These are phyloP conservation scores for Phycomyces nitens DNA, from an alignment of 192 early-diverging fungal genomes.

Conservation along the genomic window DNA sequence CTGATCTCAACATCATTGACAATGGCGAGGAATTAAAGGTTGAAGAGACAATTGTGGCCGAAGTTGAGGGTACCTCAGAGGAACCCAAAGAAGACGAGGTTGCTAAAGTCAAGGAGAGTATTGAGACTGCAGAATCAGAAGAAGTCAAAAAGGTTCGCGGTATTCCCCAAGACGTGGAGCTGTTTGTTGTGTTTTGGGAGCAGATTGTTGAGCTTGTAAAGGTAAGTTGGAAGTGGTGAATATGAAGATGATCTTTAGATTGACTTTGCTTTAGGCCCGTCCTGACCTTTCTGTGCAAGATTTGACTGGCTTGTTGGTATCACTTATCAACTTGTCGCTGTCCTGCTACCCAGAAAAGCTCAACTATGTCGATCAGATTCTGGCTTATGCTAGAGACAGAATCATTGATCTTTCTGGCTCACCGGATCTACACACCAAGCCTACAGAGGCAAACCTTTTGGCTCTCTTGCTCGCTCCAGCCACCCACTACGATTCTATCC, in stretches of 20 bases:
- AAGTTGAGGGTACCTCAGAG: slow-evolving; percentile 28
- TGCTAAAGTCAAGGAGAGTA: slow-evolving; percentile 26
- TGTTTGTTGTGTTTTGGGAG: slow-evolving; percentile 98
- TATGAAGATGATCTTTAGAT: too few relatives aligned
- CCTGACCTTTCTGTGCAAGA: slow-evolving; percentile 92
- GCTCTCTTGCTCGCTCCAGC: slow-evolving; percentile 81
- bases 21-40: neutral
- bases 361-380: slow-evolving; percentile 84
- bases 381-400: slow-evolving; percentile 81
- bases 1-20: neutral
- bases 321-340: slow-evolving; percentile 82
- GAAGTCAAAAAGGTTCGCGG: slow-evolving; percentile 54
- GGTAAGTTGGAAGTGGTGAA: slow-evolving; percentile 35
- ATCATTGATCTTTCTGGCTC: slow-evolving; percentile 52
- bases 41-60: slow-evolving; percentile 7
- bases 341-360: slow-evolving; percentile 86
- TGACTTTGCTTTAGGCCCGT: slow-evolving; percentile 51
- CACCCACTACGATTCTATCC: slow-evolving; percentile 68
- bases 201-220: slow-evolving; percentile 91
- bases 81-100: slow-evolving; percentile 13
- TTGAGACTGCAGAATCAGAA: slow-evolving; percentile 4
- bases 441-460: slow-evolving; percentile 70
- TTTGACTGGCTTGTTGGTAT: slow-evolving; percentile 80
- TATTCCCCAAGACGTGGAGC: slow-evolving; percentile 76
- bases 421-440: slow-evolving; percentile 63